Base-by-base conservation (phyloP, 768 basidiomycete genomes). In the Psilocybe subaeruginosa region DNA sequence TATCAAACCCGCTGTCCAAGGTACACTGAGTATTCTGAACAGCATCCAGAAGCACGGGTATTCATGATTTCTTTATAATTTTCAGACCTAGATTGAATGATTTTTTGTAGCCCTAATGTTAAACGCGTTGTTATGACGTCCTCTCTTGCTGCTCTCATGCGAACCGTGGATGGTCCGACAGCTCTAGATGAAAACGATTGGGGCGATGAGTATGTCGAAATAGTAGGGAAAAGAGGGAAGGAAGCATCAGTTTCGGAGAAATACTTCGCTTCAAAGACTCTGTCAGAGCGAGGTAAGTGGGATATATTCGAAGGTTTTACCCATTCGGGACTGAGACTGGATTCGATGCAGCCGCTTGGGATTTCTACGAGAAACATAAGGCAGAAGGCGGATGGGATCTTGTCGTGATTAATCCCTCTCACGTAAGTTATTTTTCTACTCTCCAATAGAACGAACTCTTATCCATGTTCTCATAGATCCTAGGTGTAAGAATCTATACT, bases 121-220 rank as follows among this genome's bases (percentile, higher is more conserved):
- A 85, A 89, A 69, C 84, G 92, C 3, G 75, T 95, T 46, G 84
- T 93, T 12, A 72, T 91, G 62, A 90, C 89, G 0, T 86, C 86
- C 8, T 91, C 90, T 0, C 73, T 71, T 37, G 88, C 82, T 0
- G 74, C 86, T 0, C 67, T 89, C 11, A 60, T 81, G 0, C 65
- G 67, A 12, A 31, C 63, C 9, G 62, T 67, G 3, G 59, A 69
- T 0, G 62, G 65, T 0, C 70, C 76, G 1, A 61, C 58, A n/a
- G 73, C 73, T 5, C 83, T 79, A 64, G 75, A 70, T 30, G 87
- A 90, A 66, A 63, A 65, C 4, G 78, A 91, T 71, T 92, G 90
- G 92, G 89, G 90, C 64, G 72, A 84, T 17, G 75, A 74, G 55
- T 75, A 82, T 3, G 68, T 85, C 17, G 66, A 74, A 50, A 73